Evolutionary conservation across 1,284 basidiomycete genomes (phyloP), one percentile per base, ranked within the genome.

Genomic region (Fomes fomentarius): DNA sequence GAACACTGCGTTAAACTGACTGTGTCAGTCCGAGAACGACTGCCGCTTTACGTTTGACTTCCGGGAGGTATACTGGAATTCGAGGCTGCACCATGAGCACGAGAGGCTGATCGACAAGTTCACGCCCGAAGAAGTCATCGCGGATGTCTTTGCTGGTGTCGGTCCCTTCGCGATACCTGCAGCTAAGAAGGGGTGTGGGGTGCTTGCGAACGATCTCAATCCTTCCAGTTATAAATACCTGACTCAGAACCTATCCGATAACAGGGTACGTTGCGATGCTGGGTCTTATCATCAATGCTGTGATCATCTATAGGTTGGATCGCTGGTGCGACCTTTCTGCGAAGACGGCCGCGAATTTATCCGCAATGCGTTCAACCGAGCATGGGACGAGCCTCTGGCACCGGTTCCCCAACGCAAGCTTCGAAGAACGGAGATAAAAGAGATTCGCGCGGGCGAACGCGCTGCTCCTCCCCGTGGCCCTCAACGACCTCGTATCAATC

Each of bases 11-110:
- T n/a, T n/a, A n/a, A n/a, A n/a, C n/a, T n/a, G n/a, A n/a, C n/a
- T n/a, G n/a, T n/a, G n/a, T n/a, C 66, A 96, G 92, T 81, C 80
- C 60, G 94, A 97, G 75, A 84, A 86, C 7, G 83, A 87, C 61
- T 98, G 95, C 71, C 76, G 75, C 14, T 99, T 98, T 71, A 88
- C 83, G 0, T 98, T 99, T 65, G 96, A 99, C 70, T 99, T 99
- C 67, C 87, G 91, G 9, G 81, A 87, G 64, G 97, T 99, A 2
- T 99, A 99, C 73, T 99, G 96, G 95, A 99, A 99, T 75, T 96
- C 95, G 17, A 85, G 97, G 17, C 74, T 99, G 31, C 91, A 94
- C 60, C 87, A 87, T 1, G 97, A 99, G 68, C 97, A 99, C 66
- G 85, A 87, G 33, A 85, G 95, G 3, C 78, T 99, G 14, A 87